phyloP scores from a whole-genome alignment of 768 basidiomycete species.

The Mycena olivaceomarginata region DNA sequence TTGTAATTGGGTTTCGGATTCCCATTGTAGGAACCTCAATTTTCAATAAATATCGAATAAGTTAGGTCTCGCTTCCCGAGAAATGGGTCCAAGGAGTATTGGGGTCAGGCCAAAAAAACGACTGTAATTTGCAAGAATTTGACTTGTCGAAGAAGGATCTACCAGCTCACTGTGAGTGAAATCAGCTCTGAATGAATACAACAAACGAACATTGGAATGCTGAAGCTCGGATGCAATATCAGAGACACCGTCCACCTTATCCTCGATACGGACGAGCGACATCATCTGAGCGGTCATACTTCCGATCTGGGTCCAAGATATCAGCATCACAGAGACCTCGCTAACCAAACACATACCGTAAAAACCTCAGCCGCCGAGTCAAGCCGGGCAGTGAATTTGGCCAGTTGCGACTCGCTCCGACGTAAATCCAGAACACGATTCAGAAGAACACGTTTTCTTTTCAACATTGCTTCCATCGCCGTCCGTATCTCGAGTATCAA shows the following conservation, averaged over 20 bases:
- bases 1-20: no score
- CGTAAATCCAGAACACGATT: slow-evolving; percentile 14
- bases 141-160: no score
- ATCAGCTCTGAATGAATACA: no score
- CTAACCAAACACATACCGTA: not conserved
- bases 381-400: not conserved
- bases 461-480: not conserved
- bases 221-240: not conserved
- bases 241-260: not conserved
- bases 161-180: no score
- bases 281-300: not conserved
- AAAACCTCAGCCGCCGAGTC: slow-evolving; percentile 10
- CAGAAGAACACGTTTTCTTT: not conserved
- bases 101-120: no score
- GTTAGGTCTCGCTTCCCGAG: no score
- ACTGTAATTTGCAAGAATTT: no score
- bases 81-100: no score
- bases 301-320: not conserved
- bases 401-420: slow-evolving; percentile 20
- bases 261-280: slow-evolving; percentile 13
- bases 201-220: no score
- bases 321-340: not conserved
- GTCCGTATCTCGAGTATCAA: slow-evolving; percentile 4
- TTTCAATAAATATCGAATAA: no score
- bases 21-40: no score